Evolutionary conservation across 345 rosid species (phyloP).

Genomic region (Brassica cretica): DNA sequence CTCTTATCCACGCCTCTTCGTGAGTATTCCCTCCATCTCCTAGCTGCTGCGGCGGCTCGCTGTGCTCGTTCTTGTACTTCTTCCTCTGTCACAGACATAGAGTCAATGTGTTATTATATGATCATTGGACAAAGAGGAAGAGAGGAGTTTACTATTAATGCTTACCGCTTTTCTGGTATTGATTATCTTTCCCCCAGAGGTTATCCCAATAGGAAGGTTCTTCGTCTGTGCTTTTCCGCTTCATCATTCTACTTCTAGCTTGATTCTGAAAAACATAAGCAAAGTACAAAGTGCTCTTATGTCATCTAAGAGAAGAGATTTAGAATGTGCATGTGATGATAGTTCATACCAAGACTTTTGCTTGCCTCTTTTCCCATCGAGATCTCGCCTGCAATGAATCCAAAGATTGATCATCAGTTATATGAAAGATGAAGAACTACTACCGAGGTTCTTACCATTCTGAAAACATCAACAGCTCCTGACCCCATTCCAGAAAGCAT

Average conservation of each 20-base stretch:
- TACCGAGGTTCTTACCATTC: constrained; percentile 58
- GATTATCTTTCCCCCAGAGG: constrained; percentile 64
- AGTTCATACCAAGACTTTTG: constrained; percentile 78
- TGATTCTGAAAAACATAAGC: constrained; percentile 49
- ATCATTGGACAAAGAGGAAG: constrained; percentile 6
- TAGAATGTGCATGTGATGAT: not conserved
- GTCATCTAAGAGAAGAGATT: not conserved
- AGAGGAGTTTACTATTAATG: not conserved
- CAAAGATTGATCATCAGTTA: constrained; percentile 12
- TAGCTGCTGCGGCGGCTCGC: constrained; percentile 81
- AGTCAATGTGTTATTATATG: not conserved
- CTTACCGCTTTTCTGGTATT: constrained; percentile 61
- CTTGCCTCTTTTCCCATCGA: constrained; percentile 94
- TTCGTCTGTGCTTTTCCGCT: constrained; percentile 52
- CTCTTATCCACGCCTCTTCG: constrained; percentile 81
- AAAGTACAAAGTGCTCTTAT: no score
- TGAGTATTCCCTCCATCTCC: constrained; percentile 95
- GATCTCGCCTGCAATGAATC: constrained; percentile 67
- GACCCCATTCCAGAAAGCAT: constrained; percentile 99
- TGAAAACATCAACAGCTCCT: constrained; percentile 68
- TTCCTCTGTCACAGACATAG: constrained; percentile 56
- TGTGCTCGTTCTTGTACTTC: constrained; percentile 73
- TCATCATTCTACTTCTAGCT: constrained; percentile 77
- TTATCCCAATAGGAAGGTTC: constrained; percentile 66
- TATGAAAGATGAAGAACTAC: not conserved